Conservation (phyloP, 179 eudicot genomes). For the Drosera spatulata region DNA sequence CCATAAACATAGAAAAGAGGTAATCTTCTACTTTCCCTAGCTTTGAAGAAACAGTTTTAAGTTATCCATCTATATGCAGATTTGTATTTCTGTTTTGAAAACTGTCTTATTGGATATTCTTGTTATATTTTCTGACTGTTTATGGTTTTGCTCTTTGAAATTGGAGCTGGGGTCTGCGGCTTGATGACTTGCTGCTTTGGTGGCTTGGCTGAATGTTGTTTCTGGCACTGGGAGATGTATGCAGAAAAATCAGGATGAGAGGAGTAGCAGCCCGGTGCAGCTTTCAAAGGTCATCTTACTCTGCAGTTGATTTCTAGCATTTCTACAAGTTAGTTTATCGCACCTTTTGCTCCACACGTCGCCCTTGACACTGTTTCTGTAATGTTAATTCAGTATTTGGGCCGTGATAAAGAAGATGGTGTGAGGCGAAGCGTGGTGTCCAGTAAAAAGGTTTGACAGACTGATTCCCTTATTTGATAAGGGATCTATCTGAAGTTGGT, state of each 20-base stretch:
- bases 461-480: background rate
- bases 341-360: background rate
- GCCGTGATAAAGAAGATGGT: slow-evolving; percentile 69
- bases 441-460: slow-evolving; percentile 64
- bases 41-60: slow-evolving; percentile 1
- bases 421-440: slow-evolving; percentile 91
- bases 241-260: slow-evolving; percentile 59
- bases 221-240: slow-evolving; percentile 67
- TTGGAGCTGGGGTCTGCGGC: slow-evolving; percentile 92
- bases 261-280: slow-evolving; percentile 71
- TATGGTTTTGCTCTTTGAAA: slow-evolving; percentile 63
- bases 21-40: slow-evolving; percentile 19
- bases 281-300: slow-evolving; percentile 60
- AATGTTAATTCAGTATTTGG: slow-evolving; percentile 45
- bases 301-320: background rate
- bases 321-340: background rate
- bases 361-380: background rate
- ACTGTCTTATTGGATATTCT: background rate
- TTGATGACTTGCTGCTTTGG: slow-evolving; percentile 44
- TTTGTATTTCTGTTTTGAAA: background rate
- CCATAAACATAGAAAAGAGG: slow-evolving; percentile 70
- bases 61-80: slow-evolving; percentile 1
- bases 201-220: slow-evolving; percentile 57
- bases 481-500: background rate
- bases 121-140: slow-evolving; percentile 53